Percentiles rank a stretch among this genome's conserved stretches.
phyloP scores from a whole-genome alignment of 2,329 filamentous ascomycete species.

The Apiospora kogelbergensis region DNA sequence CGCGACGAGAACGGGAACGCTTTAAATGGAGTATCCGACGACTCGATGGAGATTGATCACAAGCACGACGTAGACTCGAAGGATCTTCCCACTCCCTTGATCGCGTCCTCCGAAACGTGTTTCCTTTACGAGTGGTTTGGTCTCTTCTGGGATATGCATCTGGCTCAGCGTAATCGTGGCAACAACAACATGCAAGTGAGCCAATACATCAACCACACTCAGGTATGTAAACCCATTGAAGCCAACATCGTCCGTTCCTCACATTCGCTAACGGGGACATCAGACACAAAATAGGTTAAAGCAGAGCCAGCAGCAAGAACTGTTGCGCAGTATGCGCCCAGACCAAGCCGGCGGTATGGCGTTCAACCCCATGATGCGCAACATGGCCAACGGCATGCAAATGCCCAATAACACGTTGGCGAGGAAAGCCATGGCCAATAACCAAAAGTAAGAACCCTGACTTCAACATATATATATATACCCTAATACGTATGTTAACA shows the following conservation, averaged over 20 bases:
- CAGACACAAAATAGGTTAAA: slow-evolving; percentile 69
- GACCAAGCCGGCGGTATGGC: slow-evolving; percentile 54
- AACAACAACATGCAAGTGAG: slow-evolving; percentile 52
- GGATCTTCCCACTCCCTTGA: slow-evolving; percentile 75
- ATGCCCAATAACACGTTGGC: slow-evolving; percentile 65
- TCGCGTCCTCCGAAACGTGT: slow-evolving; percentile 69
- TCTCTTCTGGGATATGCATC: slow-evolving; percentile 95
- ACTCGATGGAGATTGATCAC: slow-evolving; percentile 78
- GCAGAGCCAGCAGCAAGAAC: slow-evolving; percentile 74
- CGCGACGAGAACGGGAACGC: slow-evolving; percentile 67
- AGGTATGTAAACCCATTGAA: slow-evolving; percentile 58
- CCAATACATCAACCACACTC: slow-evolving; percentile 79
- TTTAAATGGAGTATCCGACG: slow-evolving; percentile 69
- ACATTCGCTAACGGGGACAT: slow-evolving; percentile 16
- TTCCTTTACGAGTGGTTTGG: slow-evolving; percentile 98
- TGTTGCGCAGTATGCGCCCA: slow-evolving; percentile 71
- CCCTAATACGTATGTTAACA: slow-evolving; percentile 56
- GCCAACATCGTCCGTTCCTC: background rate
- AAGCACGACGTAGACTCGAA: slow-evolving; percentile 77
- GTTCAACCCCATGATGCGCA: slow-evolving; percentile 65
- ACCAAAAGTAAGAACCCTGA: slow-evolving; percentile 59
- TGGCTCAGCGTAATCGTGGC: slow-evolving; percentile 73
- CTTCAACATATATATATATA: slow-evolving; percentile 8
- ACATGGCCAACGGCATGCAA: slow-evolving; percentile 60
- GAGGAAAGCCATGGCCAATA: slow-evolving; percentile 79